These are phyloP conservation scores for Globisporangium nagaii DNA, from an alignment of 352 stramenopile species.

Conservation along the genomic window DNA sequence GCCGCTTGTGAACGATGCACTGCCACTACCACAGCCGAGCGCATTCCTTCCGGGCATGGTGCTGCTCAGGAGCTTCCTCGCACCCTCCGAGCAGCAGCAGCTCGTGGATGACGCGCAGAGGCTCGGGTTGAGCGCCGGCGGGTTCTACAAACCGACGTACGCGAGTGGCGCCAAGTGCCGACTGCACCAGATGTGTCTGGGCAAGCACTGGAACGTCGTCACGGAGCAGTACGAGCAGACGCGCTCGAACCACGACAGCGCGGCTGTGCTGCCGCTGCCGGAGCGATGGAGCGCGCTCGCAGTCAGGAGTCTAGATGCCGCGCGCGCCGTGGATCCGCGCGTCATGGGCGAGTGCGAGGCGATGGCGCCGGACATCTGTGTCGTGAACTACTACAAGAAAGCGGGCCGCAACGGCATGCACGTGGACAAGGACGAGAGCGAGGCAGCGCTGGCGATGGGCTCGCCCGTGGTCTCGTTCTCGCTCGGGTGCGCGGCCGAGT, in stretches of 20 bases:
- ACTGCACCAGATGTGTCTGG: slow-evolving; percentile 71
- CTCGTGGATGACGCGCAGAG: slow-evolving; percentile 46
- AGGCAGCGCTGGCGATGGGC: slow-evolving; percentile 46
- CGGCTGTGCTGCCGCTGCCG: slow-evolving; percentile 25
- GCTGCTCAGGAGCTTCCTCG: slow-evolving; percentile 51
- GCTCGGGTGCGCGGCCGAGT: slow-evolving; percentile 56
- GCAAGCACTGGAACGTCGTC: slow-evolving; percentile 65
- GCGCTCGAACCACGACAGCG: slow-evolving; percentile 53
- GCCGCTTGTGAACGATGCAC: not conserved
- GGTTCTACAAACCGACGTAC: slow-evolving; percentile 68
- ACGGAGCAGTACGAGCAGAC: slow-evolving; percentile 58
- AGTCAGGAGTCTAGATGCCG: slow-evolving; percentile 29
- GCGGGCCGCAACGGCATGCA: slow-evolving; percentile 69
- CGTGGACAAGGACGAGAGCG: slow-evolving; percentile 68
- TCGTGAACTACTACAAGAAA: slow-evolving; percentile 79
- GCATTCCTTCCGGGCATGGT: slow-evolving; percentile 58
- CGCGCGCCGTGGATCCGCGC: slow-evolving; percentile 23
- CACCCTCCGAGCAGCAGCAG: slow-evolving; percentile 40
- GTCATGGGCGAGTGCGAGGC: slow-evolving; percentile 41
- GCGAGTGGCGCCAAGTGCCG: slow-evolving; percentile 65
- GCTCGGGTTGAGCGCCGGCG: slow-evolving; percentile 35
- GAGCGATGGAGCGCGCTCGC: slow-evolving; percentile 27
- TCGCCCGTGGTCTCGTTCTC: slow-evolving; percentile 72
- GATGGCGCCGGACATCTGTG: slow-evolving; percentile 57
- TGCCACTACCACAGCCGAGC: not conserved